Evolutionary conservation across 2,329 filamentous ascomycete genomes (phyloP).

Genomic region (Immersiporthe knoxdaviesiana): DNA sequence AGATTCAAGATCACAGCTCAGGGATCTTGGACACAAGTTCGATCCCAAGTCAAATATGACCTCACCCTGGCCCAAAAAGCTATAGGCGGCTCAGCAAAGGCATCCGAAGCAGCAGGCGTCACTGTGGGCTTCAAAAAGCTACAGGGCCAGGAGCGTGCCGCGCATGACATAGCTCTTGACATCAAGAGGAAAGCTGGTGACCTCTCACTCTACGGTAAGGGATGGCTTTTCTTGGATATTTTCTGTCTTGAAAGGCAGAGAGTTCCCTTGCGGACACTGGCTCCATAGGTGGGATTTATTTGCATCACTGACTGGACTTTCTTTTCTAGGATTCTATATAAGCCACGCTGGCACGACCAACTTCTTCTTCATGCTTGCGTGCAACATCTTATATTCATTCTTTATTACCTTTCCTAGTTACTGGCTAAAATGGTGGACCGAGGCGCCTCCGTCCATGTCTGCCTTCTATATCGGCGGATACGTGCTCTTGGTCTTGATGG

Average conservation of each 20-base stretch:
- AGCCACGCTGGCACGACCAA: constrained; percentile 41
- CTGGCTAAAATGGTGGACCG: constrained; percentile 47
- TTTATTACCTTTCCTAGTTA: constrained; percentile 44
- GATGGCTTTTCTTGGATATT: constrained; percentile 18
- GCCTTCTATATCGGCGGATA: constrained; percentile 44
- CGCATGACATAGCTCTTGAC: constrained; percentile 6
- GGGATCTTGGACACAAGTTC: constrained; percentile 44
- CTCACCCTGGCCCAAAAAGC: not conserved
- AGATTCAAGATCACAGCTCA: constrained; percentile 42
- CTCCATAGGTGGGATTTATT: not conserved
- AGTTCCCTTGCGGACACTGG: not conserved
- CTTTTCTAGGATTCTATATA: constrained; percentile 41
- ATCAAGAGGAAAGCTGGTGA: not conserved
- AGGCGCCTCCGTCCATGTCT: constrained; percentile 32
- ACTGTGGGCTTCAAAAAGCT: not conserved
- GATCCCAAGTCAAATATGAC: constrained; percentile 19
- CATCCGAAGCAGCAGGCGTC: not conserved
- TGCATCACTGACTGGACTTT: constrained; percentile 31
- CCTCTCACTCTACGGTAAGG: constrained; percentile 1
- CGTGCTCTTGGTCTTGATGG: constrained; percentile 38
- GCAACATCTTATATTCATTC: constrained; percentile 37
- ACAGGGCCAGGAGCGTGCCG: constrained; percentile 8
- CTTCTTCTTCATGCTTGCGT: constrained; percentile 34
- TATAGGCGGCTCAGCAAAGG: not conserved
- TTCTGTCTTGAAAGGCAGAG: constrained; percentile 11